Base-by-base conservation (phyloP, 169 alveolate species). In the Babesia sp. region DNA sequence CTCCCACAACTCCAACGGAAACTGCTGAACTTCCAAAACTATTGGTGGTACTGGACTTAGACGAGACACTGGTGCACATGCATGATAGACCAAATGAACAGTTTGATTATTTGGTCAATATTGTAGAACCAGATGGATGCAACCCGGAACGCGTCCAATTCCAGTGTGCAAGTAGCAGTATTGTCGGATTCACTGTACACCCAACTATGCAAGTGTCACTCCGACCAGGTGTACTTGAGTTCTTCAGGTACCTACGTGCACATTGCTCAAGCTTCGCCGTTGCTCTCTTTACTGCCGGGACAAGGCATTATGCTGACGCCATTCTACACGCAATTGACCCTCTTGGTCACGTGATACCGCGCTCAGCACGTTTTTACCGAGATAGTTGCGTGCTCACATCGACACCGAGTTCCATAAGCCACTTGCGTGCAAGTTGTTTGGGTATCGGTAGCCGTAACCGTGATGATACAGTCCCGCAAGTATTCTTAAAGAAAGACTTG, bases 61-160 rank as follows among this genome's bases (percentile, higher is more conserved):
- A 69, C 28, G 79, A 69, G 68, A 69, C 79, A 26, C 68, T 69
- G 34, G 46, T 69, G 28, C 79, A 69, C 42, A 69, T 69, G 79
- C 79, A 69, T 51, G 68, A 51, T 29, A 37, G 68, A 1, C 79
- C 69, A 29, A 20, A 29, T 37, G 79, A 54, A 22, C 79, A 69
- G 29, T 48, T 14, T 44, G 79, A 69, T 45, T 69, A 69, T 24
- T 4, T 55, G 79, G 68, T 69, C 12, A 69, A 69, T 45, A 54
- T 69, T 20, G 70, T 69, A 33, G 79, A 69, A 34, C 37, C 31
- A 33, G 66, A 51, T 18, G 68, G 42, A 16, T 6, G 1, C 2
- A 63, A 69, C 31, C 0, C 57, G 16, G 24, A 36, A 18, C 3
- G 0, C 36, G 28, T 34, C 0, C 45, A 31, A 14, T 31, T 34